Evolutionary conservation across 176 grass and related monocot genomes (phyloP).

Genomic region (Juncus inflexus): DNA sequence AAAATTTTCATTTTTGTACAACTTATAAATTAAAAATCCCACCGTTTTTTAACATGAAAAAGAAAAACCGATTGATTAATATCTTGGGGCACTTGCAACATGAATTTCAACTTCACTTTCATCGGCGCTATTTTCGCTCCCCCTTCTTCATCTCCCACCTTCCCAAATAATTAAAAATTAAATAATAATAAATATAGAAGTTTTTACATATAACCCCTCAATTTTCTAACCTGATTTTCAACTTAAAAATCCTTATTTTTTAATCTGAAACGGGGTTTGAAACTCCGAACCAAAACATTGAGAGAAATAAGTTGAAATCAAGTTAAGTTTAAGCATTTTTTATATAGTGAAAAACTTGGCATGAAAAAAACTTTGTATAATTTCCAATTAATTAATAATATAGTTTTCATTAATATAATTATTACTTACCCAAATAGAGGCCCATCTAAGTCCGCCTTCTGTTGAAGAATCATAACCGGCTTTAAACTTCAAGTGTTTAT

Average conservation of each 20-base stretch:
- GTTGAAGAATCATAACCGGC: slow-evolving; percentile 88
- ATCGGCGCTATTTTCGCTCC: slow-evolving; percentile 65
- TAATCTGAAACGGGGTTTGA: too few relatives aligned
- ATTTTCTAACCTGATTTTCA: slow-evolving; percentile 12
- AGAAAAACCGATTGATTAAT: slow-evolving; percentile 49
- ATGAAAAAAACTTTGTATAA: too few relatives aligned
- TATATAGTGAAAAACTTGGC: too few relatives aligned
- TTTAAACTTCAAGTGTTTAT: slow-evolving; percentile 84
- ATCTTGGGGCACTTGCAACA: slow-evolving; percentile 80
- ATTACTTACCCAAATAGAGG: slow-evolving; percentile 82
- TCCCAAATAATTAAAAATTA: slow-evolving; percentile 12
- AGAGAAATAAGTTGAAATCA: too few relatives aligned
- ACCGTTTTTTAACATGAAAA: slow-evolving; percentile 91
- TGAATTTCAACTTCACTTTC: slow-evolving; percentile 76
- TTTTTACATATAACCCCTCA: background rate
- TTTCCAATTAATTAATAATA: slow-evolving; percentile 6
- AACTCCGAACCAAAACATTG: too few relatives aligned
- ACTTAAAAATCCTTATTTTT: slow-evolving; percentile 4
- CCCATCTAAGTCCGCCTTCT: slow-evolving; percentile 54
- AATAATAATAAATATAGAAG: slow-evolving; percentile 1
- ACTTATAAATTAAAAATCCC: slow-evolving; percentile 55
- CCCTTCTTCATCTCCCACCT: slow-evolving; percentile 80
- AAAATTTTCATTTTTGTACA: background rate
- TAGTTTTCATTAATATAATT: slow-evolving; percentile 17
- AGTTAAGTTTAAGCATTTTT: too few relatives aligned